Conservation (phyloP, 2,329 filamentous ascomycete genomes). For the Fusarium compactum region DNA sequence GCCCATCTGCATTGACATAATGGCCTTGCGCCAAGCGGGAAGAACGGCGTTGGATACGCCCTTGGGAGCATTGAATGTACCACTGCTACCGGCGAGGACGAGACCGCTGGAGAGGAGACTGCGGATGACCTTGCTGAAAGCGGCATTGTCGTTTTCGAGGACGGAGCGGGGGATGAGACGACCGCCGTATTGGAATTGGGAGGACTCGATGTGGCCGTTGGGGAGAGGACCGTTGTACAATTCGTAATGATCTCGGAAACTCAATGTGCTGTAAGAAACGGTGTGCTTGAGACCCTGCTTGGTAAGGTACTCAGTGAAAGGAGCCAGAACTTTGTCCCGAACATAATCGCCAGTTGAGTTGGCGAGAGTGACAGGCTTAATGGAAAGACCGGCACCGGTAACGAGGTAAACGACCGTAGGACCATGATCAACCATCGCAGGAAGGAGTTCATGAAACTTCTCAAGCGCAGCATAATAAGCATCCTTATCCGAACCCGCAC, state of each 20-base stretch:
- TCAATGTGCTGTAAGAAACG: constrained; percentile 34
- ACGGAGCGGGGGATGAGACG: constrained; percentile 58
- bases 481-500: constrained; percentile 20
- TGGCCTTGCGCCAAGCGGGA: constrained; percentile 55
- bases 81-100: constrained; percentile 46
- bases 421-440: constrained; percentile 60
- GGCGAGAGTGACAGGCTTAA: constrained; percentile 60
- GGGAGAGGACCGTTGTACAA: constrained; percentile 57
- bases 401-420: constrained; percentile 58
- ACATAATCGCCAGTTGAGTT: constrained; percentile 57
- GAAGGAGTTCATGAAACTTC: constrained; percentile 47
- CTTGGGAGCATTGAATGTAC: constrained; percentile 41
- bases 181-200: constrained; percentile 52
- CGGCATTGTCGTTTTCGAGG: constrained; percentile 48
- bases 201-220: constrained; percentile 50
- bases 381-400: constrained; percentile 51
- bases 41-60: constrained; percentile 53
- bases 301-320: constrained; percentile 32
- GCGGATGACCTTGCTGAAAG: constrained; percentile 49
- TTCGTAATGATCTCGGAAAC: constrained; percentile 57
- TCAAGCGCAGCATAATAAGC: constrained; percentile 36
- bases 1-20: constrained; percentile 49
- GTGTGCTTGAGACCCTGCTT: constrained; percentile 26
- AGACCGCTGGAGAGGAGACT: constrained; percentile 17
- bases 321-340: constrained; percentile 56